Evolutionary conservation across 805 yeast genomes (phyloP).

Genomic region (Ogataea siamensis): DNA sequence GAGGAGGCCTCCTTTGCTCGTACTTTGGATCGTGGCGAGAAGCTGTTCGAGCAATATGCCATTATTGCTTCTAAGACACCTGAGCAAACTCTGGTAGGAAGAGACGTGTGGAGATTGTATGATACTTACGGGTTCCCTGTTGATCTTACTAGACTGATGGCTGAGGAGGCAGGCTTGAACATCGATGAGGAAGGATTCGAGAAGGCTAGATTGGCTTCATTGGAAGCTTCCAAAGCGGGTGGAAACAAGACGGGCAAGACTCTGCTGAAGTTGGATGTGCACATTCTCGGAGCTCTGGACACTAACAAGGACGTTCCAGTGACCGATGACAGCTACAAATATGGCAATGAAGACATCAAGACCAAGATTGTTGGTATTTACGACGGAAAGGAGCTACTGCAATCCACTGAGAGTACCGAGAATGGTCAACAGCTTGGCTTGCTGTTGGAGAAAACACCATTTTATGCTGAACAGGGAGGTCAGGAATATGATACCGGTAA

Average conservation of each 20-base stretch:
- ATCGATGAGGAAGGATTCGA: conserved; percentile 93
- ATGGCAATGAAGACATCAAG: conserved; percentile 64
- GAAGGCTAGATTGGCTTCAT: conserved; percentile 81
- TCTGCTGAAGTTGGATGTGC: conserved; percentile 84
- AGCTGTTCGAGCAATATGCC: conserved; percentile 91
- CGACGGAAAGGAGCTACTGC: conserved; percentile 61
- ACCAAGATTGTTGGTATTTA: conserved; percentile 72
- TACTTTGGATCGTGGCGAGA: conserved; percentile 97
- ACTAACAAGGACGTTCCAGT: conserved; percentile 59
- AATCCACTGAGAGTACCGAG: conserved; percentile 35
- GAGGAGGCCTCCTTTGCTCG: conserved; percentile 95
- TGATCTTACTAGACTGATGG: conserved; percentile 96
- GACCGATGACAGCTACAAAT: conserved; percentile 83
- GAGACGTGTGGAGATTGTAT: conserved; percentile 96
- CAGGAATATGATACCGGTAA: conserved; percentile 96
- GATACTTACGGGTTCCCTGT: conserved; percentile 99
- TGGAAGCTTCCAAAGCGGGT: conserved; percentile 93
- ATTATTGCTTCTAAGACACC: conserved; percentile 73
- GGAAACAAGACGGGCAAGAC: conserved; percentile 55
- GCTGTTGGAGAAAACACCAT: conserved; percentile 83
- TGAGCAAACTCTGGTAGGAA: conserved; percentile 78
- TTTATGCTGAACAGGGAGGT: conserved; percentile 99
- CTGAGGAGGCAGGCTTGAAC: conserved; percentile 92
- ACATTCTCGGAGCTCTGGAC: conserved; percentile 73
- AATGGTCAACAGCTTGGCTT: conserved; percentile 66